phyloP scores from a whole-genome alignment of 352 stramenopile genomes.

The Proteromonas lacertae region DNA sequence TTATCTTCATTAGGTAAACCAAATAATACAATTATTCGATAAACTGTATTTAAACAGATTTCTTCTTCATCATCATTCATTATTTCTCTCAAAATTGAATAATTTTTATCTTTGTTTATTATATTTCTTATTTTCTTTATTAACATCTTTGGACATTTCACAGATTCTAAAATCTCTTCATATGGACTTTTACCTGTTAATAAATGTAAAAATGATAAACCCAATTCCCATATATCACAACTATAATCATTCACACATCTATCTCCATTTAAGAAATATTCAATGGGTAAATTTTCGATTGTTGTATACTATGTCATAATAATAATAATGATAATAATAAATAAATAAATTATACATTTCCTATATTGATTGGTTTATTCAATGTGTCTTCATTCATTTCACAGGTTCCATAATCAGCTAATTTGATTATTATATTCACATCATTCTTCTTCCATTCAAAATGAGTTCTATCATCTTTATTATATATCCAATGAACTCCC shows the following conservation, averaged over 20 bases:
- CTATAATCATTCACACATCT: constrained; percentile 43
- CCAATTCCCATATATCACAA: constrained; percentile 70
- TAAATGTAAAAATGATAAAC: constrained; percentile 71
- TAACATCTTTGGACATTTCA: constrained; percentile 43
- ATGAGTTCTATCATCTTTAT: neutral
- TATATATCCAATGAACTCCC: neutral
- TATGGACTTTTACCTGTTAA: constrained; percentile 79
- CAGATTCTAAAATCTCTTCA: constrained; percentile 73
- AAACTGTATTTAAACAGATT: constrained; percentile 62
- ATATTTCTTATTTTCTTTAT: constrained; percentile 33
- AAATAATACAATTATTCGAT: constrained; percentile 75
- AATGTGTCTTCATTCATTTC: constrained; percentile 43
- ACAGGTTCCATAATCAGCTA: constrained; percentile 85
- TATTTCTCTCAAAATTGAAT: neutral
- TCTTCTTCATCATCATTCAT: neutral
- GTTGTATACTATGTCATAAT: constrained; percentile 55
- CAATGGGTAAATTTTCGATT: constrained; percentile 78
- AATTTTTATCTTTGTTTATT: constrained; percentile 13
- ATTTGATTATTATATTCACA: constrained; percentile 35
- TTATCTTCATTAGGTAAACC: constrained; percentile 22
- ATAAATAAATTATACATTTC: neutral
- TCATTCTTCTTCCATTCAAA: neutral
- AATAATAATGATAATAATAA: too few relatives aligned
- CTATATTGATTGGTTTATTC: constrained; percentile 26
- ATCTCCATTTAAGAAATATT: constrained; percentile 69